These are phyloP conservation scores for Thalassiosira livingstoniorum DNA, from an alignment of 352 stramenopile species.

Conservation along the genomic window DNA sequence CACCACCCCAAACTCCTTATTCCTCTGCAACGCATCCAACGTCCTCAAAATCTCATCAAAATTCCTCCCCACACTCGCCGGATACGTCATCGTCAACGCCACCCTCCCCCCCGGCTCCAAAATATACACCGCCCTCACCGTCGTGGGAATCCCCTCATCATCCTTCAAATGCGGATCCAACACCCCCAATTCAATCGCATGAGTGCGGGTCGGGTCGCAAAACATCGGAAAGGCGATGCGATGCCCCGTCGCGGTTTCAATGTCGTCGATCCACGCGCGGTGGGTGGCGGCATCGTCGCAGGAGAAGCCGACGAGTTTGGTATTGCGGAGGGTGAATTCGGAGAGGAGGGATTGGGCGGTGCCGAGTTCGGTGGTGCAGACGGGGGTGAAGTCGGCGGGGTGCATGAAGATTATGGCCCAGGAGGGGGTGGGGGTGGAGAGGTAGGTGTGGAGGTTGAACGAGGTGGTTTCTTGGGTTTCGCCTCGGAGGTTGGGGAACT, in stretches of 20 bases:
- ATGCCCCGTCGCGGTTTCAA: conserved; percentile 75
- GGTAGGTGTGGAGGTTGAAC: conserved; percentile 58
- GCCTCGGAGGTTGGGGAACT: conserved; percentile 57
- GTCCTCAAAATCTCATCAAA: conserved; percentile 91
- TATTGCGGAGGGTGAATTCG: conserved; percentile 24
- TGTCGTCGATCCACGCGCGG: conserved; percentile 65
- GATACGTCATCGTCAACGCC: conserved; percentile 91
- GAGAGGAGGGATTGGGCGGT: neutral
- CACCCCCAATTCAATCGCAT: conserved; percentile 90
- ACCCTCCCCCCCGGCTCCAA: conserved; percentile 91
- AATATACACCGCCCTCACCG: conserved; percentile 92
- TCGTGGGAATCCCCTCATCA: conserved; percentile 66
- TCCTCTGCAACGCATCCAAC: conserved; percentile 68
- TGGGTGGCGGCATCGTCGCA: neutral
- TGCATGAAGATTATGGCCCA: too few species aligned
- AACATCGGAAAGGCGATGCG: conserved; percentile 91
- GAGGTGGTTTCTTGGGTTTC: conserved; percentile 22
- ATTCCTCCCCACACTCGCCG: conserved; percentile 91
- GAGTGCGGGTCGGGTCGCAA: conserved; percentile 86
- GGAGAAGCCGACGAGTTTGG: neutral
- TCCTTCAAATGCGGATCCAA: conserved; percentile 64
- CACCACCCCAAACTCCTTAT: conserved; percentile 69
- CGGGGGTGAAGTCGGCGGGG: conserved; percentile 93
- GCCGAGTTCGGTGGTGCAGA: conserved; percentile 93
- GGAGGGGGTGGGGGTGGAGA: too few species aligned